phyloP scores from a whole-genome alignment of 2,329 filamentous ascomycete species.

The Cladosporium sphaerospermum region DNA sequence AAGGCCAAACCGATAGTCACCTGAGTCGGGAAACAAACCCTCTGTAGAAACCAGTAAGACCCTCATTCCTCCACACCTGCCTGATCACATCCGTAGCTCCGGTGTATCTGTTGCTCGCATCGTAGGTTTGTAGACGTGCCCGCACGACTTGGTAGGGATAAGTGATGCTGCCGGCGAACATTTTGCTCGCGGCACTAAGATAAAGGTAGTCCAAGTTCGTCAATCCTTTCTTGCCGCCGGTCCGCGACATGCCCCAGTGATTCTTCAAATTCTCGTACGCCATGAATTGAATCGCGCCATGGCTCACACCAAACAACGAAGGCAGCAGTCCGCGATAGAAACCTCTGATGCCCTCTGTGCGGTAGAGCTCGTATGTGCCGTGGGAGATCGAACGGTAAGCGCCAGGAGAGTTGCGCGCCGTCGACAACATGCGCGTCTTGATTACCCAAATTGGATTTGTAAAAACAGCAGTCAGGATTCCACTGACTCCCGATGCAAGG shows the following conservation, averaged over 20 bases:
- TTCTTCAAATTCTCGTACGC: constrained; percentile 76
- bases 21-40: constrained; percentile 42
- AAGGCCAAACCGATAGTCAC: not conserved
- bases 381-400: constrained; percentile 75
- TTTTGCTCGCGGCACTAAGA: constrained; percentile 73
- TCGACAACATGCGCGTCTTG: constrained; percentile 94
- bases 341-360: constrained; percentile 65
- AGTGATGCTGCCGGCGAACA: constrained; percentile 81
- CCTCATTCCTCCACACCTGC: constrained; percentile 74
- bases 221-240: constrained; percentile 41
- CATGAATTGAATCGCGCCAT: constrained; percentile 92
- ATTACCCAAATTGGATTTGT: constrained; percentile 98
- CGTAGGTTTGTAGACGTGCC: constrained; percentile 81
- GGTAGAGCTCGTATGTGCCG: constrained; percentile 62
- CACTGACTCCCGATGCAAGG: constrained; percentile 62
- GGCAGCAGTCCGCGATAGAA: constrained; percentile 86
- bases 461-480: constrained; percentile 68
- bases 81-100: constrained; percentile 64
- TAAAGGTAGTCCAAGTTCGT: constrained; percentile 71
- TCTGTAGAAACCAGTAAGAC: constrained; percentile 79
- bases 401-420: constrained; percentile 63
- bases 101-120: constrained; percentile 68
- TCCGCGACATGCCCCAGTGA: constrained; percentile 45
- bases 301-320: constrained; percentile 76
- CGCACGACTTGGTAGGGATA: constrained; percentile 94